phyloP scores from a whole-genome alignment of 345 rosid genomes.

The Eucalyptus coolabah region DNA sequence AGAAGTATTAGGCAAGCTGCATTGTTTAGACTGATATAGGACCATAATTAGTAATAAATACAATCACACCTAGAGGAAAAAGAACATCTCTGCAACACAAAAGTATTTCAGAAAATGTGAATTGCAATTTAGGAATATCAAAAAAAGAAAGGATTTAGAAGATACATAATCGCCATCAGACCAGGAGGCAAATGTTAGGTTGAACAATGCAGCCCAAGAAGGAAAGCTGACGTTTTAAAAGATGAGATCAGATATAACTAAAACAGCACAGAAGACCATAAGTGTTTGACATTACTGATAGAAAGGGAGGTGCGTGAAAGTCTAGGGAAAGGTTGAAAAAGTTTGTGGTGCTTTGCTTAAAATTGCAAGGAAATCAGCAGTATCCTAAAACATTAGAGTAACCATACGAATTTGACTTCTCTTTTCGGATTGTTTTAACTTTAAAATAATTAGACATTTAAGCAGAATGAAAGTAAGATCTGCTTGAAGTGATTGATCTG shows the following conservation, averaged over 20 bases:
- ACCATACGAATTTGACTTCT: not conserved
- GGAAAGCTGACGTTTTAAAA: not conserved
- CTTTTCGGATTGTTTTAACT: not conserved
- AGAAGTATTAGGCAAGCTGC: not conserved
- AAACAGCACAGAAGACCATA: not conserved
- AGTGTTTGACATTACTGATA: not conserved
- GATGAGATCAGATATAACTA: not conserved
- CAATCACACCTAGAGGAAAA: not conserved
- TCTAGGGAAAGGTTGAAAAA: not conserved
- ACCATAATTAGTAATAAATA: not conserved
- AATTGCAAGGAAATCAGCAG: not conserved
- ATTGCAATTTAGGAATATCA: not conserved
- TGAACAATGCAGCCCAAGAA: not conserved
- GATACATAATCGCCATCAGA: not conserved
- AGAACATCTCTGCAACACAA: not conserved
- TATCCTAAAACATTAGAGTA: not conserved
- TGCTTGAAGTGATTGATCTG: not conserved
- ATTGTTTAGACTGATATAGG: not conserved
- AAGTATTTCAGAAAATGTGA: not conserved
- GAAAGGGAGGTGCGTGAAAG: not conserved
- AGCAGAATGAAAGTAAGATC: not conserved
- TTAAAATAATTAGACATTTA: not conserved
- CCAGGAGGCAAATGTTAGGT: not conserved
- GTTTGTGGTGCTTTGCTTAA: not conserved
- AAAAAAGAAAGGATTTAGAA: not conserved